Base-by-base conservation (phyloP, 106 monocot genomes). In the Chionographis japonica region DNA sequence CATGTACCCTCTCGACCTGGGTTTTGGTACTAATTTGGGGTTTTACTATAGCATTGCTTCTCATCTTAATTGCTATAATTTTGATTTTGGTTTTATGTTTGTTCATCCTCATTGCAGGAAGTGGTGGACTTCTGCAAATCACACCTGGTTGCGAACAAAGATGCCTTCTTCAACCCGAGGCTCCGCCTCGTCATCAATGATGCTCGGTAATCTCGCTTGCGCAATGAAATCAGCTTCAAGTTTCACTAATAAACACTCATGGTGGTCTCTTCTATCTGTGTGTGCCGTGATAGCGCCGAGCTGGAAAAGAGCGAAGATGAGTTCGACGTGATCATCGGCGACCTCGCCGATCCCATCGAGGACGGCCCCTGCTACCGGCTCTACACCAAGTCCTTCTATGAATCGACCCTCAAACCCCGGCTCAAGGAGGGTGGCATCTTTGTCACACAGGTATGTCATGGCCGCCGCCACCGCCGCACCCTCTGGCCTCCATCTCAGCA, bases 321-420 rank as follows among this genome's bases (percentile, higher is more conserved):
- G 8, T 83, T 74, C 35, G 83, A 83, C 38, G 67, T 83, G 49
- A 83, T 83, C 54, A 41, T 83, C 52, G 83, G 83, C 52, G 80
- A 80, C 70, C 41, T 85, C 13, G 85, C 80, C 14, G 85, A 85
- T 74, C 85, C 80, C 13, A 62, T 85, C n/a, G 77, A 85, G 68
- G 85, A 74, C 50, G 80, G 80, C 0, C 85, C 80, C 0, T 80
- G 80, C 50, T 81, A 68, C 40, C 74, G 78, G 27, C 78, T 86
- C 42, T 81, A 86, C 3, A 79, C 86, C 8, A 81, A 86, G 61
- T 81, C 86, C 11, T 86, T 86, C 68, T 78, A 86, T 38, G 86
- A 81, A 53, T 59, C 42, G 1, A 69, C 58, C 1, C 10, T 78
- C 40, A 86, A 78, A 43, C 75, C 72, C 37, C 75, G 65, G 13